phyloP scores from a whole-genome alignment of 768 basidiomycete genomes.

The Punctularia strigosozonata region DNA sequence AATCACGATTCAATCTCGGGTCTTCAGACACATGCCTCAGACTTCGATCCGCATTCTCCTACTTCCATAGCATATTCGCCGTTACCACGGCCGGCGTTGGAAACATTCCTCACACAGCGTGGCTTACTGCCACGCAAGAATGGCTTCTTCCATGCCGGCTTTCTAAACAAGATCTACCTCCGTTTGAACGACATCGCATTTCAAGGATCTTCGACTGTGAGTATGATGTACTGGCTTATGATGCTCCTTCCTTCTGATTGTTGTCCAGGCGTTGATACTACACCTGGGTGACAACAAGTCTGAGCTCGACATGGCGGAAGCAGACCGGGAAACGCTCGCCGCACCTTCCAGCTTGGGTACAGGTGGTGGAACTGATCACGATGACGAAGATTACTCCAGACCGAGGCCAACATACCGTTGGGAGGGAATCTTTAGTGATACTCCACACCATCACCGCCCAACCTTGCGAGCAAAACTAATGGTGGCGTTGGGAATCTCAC shows the following conservation, averaged over 20 bases:
- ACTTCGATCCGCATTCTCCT: constrained; percentile 65
- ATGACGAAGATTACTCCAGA: constrained; percentile 46
- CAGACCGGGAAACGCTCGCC: constrained; percentile 40
- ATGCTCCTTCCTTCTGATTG: constrained; percentile 2
- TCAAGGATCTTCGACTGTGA: constrained; percentile 36
- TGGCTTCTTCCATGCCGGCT: constrained; percentile 45
- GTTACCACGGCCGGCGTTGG: constrained; percentile 49
- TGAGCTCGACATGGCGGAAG: constrained; percentile 50
- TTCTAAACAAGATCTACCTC: constrained; percentile 63
- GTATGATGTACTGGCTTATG: constrained; percentile 7
- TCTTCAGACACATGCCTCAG: constrained; percentile 33
- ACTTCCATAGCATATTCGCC: constrained; percentile 66
- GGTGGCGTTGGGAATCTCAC: constrained; percentile 60
- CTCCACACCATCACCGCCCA: constrained; percentile 24
- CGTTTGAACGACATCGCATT: constrained; percentile 61
- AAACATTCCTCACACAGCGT: constrained; percentile 50
- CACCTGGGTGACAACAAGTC: constrained; percentile 42
- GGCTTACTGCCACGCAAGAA: constrained; percentile 36
- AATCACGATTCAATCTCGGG: constrained; percentile 47
- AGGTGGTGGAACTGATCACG: constrained; percentile 62
- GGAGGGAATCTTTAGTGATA: constrained; percentile 57
- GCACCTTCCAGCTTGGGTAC: constrained; percentile 49
- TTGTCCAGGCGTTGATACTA: constrained; percentile 38
- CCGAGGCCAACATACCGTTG: constrained; percentile 54
- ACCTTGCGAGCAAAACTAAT: constrained; percentile 41